Conservation (phyloP, 2,329 filamentous ascomycete species). For the Plectosphaerella plurivora region DNA sequence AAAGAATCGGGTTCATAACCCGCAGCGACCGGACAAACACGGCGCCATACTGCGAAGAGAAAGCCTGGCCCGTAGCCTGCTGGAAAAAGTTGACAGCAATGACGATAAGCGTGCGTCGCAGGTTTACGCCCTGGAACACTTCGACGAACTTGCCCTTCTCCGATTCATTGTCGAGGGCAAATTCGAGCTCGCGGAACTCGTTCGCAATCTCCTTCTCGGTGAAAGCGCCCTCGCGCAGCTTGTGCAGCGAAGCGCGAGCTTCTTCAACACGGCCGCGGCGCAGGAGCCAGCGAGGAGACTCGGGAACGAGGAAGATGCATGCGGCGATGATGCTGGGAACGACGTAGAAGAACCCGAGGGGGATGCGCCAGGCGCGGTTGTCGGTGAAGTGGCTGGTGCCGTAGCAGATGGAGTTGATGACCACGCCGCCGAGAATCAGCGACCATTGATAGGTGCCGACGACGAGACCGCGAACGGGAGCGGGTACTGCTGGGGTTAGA, state of each 20-base stretch:
- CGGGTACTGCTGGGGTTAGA: conserved; percentile 14
- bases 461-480: conserved; percentile 22
- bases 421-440: conserved; percentile 8
- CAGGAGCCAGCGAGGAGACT: conserved; percentile 26
- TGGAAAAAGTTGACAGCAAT: conserved; percentile 23
- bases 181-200: conserved; percentile 10
- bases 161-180: conserved; percentile 22
- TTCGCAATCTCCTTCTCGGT: conserved; percentile 16
- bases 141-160: conserved; percentile 29
- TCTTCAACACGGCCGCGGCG: conserved; percentile 20
- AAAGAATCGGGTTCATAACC: conserved; percentile 20
- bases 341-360: conserved; percentile 26
- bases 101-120: conserved; percentile 18
- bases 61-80: conserved; percentile 22
- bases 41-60: conserved; percentile 23
- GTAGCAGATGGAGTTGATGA: conserved; percentile 19
- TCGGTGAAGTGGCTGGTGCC: conserved; percentile 20
- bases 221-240: conserved; percentile 17
- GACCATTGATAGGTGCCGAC: conserved; percentile 26
- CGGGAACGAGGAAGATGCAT: conserved; percentile 21
- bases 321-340: conserved; percentile 21
- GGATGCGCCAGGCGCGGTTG: conserved; percentile 27
- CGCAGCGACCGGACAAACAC: conserved; percentile 21
- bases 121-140: conserved; percentile 16
- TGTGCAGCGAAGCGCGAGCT: conserved; percentile 16